A percentile compares a stretch with the other conserved stretches of the same genome.
Conservation (phyloP, 495 filamentous ascomycete genomes). For the Podospora pseudoanserina region DNA sequence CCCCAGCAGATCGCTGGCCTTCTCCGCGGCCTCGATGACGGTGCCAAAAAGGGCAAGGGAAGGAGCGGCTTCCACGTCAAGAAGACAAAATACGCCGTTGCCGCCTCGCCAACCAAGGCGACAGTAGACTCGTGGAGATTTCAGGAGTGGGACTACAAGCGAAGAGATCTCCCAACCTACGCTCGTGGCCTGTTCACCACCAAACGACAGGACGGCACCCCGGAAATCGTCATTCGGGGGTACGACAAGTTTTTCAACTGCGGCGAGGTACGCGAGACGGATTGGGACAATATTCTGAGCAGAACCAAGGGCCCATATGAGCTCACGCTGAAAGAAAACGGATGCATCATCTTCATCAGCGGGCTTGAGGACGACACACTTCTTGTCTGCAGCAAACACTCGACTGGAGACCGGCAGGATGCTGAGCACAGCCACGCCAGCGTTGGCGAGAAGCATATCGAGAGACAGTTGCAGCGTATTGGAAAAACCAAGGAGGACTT, state of each 20-base stretch:
- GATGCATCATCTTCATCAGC: slow-evolving; percentile 96
- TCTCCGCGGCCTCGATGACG: slow-evolving; percentile 54
- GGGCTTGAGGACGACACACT: slow-evolving; percentile 83
- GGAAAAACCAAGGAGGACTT: slow-evolving; percentile 76
- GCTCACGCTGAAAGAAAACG: slow-evolving; percentile 94
- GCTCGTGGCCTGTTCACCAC: slow-evolving; percentile 91
- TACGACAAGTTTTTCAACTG: slow-evolving; percentile 99
- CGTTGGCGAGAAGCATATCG: slow-evolving; percentile 81
- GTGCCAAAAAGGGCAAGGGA: slow-evolving; percentile 46
- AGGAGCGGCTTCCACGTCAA: slow-evolving; percentile 59
- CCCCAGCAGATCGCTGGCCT: slow-evolving; percentile 57
- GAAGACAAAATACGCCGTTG: slow-evolving; percentile 67
- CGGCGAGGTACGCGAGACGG: slow-evolving; percentile 69
- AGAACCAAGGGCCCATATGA: slow-evolving; percentile 89
- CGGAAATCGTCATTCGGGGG: slow-evolving; percentile 79
- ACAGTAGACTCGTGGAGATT: slow-evolving; percentile 88
- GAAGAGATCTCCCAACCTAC: slow-evolving; percentile 75
- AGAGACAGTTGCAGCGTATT: slow-evolving; percentile 68
- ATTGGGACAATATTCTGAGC: slow-evolving; percentile 73
- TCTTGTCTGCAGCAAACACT: slow-evolving; percentile 97
- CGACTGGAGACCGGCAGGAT: slow-evolving; percentile 73
- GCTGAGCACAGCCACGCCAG: slow-evolving; percentile 71
- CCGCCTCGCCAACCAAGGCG: slow-evolving; percentile 52
- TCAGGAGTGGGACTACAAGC: slow-evolving; percentile 94
- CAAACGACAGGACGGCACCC: slow-evolving; percentile 52